These are phyloP conservation scores for Mimosa bimucronata DNA, from an alignment of 306 rosid genomes.

Conservation along the genomic window DNA sequence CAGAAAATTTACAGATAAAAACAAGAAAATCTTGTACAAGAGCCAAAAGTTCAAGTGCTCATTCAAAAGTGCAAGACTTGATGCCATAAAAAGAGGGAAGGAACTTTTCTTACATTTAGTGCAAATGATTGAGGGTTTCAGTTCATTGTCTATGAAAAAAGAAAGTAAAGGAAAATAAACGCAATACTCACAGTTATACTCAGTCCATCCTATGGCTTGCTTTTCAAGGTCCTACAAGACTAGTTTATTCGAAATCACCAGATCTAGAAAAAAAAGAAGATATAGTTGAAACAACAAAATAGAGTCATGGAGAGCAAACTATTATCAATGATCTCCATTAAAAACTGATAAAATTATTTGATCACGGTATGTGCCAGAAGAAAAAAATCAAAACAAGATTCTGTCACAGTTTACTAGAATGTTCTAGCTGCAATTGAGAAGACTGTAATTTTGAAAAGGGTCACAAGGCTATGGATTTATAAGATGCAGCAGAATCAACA, in stretches of 20 bases:
- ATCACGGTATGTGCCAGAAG: neutral
- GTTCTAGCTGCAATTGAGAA: too few species aligned
- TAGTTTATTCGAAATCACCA: slow-evolving; percentile 91
- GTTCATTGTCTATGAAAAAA: neutral
- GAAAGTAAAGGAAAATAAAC: too few species aligned
- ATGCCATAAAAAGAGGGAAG: neutral
- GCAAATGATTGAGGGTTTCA: neutral
- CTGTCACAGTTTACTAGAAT: too few species aligned
- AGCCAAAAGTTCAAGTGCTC: neutral
- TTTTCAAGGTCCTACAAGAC: slow-evolving; percentile 90
- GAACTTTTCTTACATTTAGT: neutral
- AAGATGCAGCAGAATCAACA: too few species aligned
- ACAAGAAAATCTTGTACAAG: neutral
- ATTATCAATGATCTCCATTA: slow-evolving; percentile 1
- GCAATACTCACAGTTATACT: too few species aligned
- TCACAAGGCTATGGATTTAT: too few species aligned
- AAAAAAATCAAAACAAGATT: slow-evolving; percentile 23
- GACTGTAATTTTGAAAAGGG: too few species aligned
- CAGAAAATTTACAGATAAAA: neutral
- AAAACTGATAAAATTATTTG: slow-evolving; percentile 3
- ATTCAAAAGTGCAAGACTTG: neutral
- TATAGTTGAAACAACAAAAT: slow-evolving; percentile 6
- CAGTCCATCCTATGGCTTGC: slow-evolving; percentile 91
- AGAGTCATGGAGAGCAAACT: slow-evolving; percentile 27
- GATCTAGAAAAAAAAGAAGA: slow-evolving; percentile 62